phyloP scores from a whole-genome alignment of 768 basidiomycete genomes.

The Kwoniella mangroviensis region DNA sequence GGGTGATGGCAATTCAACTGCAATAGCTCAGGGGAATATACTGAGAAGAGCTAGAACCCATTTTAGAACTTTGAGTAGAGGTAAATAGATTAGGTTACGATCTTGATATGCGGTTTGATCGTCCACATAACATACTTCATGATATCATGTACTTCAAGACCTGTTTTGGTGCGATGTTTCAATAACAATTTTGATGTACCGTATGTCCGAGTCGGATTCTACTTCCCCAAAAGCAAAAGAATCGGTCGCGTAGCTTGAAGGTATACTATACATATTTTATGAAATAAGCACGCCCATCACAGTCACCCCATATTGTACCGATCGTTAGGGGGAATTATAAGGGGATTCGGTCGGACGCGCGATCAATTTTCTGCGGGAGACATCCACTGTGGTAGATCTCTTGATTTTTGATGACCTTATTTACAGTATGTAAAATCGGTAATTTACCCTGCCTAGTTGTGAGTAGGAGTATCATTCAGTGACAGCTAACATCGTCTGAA shows the following conservation, averaged over 20 bases:
- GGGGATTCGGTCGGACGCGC: neutral
- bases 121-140: no score
- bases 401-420: neutral
- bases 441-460: no score
- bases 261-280: neutral
- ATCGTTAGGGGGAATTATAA: neutral
- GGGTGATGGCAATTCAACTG: neutral
- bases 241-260: neutral
- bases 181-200: neutral
- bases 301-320: neutral
- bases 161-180: neutral
- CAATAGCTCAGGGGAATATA: neutral
- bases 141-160: no score
- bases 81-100: neutral
- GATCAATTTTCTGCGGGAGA: neutral
- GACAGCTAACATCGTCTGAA: no score
- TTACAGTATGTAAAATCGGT: neutral
- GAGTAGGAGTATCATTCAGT: no score
- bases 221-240: neutral
- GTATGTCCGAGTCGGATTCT: no score
- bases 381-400: neutral
- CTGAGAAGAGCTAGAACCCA: slow-evolving; percentile 2
- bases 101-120: neutral
- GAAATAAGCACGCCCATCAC: neutral
- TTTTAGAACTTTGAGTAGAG: slow-evolving; percentile 9